phyloP scores from a whole-genome alignment of 2,329 filamentous ascomycete genomes.

The Ascochyta koolunga region DNA sequence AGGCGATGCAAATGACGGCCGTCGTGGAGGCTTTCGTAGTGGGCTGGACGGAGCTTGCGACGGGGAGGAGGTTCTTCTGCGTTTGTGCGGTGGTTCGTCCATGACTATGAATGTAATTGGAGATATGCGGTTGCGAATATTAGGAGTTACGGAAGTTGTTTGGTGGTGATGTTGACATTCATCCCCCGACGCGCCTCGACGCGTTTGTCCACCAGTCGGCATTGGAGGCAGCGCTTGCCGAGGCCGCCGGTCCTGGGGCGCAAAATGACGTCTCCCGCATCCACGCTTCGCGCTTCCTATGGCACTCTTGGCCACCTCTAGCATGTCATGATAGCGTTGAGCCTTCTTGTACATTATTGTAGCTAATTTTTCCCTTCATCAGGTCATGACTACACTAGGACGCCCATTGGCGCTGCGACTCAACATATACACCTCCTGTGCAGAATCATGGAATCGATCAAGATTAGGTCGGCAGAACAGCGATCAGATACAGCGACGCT shows the following conservation, averaged over 20 bases:
- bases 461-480: conserved; percentile 41
- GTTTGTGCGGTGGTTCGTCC: conserved; percentile 44
- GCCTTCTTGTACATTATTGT: background rate
- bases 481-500: conserved; percentile 44
- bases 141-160: conserved; percentile 1
- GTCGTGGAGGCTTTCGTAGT: conserved; percentile 39
- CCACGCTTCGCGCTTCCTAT: conserved; percentile 7
- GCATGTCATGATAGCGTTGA: conserved; percentile 10
- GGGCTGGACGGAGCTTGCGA: conserved; percentile 29
- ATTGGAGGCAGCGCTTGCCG: conserved; percentile 29
- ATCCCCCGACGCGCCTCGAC: conserved; percentile 36
- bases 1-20: conserved; percentile 48
- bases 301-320: background rate
- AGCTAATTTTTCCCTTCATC: background rate
- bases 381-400: background rate
- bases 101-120: conserved; percentile 20
- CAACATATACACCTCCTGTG: conserved; percentile 34
- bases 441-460: conserved; percentile 22
- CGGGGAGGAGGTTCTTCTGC: conserved; percentile 42
- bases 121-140: background rate
- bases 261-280: conserved; percentile 41
- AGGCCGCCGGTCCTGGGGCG: conserved; percentile 28
- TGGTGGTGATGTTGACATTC: conserved; percentile 2
- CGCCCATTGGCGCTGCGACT: conserved; percentile 29
- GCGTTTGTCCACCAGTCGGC: conserved; percentile 30